phyloP scores from a whole-genome alignment of 2,329 filamentous ascomycete species.

The Phoma sp. region DNA sequence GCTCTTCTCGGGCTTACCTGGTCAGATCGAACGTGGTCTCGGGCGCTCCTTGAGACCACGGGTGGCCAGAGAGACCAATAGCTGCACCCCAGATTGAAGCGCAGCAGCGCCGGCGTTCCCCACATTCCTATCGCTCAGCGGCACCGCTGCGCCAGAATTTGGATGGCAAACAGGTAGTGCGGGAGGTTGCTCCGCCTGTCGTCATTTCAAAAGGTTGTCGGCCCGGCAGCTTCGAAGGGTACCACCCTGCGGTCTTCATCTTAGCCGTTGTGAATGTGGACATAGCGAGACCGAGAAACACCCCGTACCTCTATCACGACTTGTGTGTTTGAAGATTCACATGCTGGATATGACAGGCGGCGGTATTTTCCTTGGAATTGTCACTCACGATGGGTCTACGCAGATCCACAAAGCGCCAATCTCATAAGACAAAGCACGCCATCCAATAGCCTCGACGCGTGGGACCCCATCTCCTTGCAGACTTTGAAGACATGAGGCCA shows the following conservation, averaged over 20 bases:
- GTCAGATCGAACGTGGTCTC: not conserved
- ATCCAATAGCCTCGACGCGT: constrained; percentile 16
- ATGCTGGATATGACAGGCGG: not conserved
- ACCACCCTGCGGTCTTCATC: not conserved
- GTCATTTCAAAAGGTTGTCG: constrained; percentile 13
- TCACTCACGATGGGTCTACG: constrained; percentile 13
- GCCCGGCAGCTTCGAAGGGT: constrained; percentile 14
- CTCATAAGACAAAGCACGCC: constrained; percentile 18
- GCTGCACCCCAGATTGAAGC: constrained; percentile 36
- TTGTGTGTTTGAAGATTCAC: constrained; percentile 7
- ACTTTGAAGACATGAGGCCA: constrained; percentile 14
- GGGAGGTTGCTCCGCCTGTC: constrained; percentile 15
- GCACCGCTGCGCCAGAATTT: constrained; percentile 16
- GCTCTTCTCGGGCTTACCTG: constrained; percentile 6
- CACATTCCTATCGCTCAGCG: constrained; percentile 24
- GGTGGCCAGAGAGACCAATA: constrained; percentile 8
- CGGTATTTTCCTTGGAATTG: constrained; percentile 15
- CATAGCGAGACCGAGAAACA: constrained; percentile 8
- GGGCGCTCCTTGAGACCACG: constrained; percentile 4
- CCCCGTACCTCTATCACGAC: constrained; percentile 2
- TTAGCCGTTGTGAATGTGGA: constrained; percentile 1
- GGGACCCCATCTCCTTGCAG: constrained; percentile 22
- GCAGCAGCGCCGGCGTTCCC: constrained; percentile 23
- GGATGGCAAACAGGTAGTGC: constrained; percentile 23
- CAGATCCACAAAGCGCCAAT: constrained; percentile 24